Conservation (phyloP, 176 grass and related monocot genomes). For the Avena eriantha region DNA sequence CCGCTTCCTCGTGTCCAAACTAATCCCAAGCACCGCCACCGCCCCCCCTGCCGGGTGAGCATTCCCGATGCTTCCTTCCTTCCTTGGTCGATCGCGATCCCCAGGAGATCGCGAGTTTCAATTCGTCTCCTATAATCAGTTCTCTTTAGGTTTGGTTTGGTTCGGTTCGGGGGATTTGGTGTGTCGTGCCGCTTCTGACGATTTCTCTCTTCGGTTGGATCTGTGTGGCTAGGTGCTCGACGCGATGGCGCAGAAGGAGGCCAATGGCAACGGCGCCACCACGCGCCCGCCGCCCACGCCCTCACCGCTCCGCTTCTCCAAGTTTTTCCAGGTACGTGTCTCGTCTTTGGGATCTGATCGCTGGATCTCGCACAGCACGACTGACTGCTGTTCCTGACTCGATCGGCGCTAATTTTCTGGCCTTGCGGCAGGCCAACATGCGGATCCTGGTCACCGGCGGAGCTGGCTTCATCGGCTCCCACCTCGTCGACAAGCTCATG, state of each 20-base stretch:
- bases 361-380: slow-evolving; percentile 29
- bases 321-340: slow-evolving; percentile 83
- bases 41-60: slow-evolving; percentile 36
- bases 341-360: slow-evolving; percentile 1
- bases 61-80: neutral
- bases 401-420: neutral
- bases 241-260: slow-evolving; percentile 79
- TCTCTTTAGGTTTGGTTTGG: neutral
- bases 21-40: slow-evolving; percentile 22
- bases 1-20: slow-evolving; percentile 47
- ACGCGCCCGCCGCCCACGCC: slow-evolving; percentile 81
- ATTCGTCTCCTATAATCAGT: neutral
- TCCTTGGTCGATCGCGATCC: neutral
- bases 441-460: slow-evolving; percentile 96
- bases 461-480: slow-evolving; percentile 98
- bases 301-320: slow-evolving; percentile 97
- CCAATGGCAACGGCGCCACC: slow-evolving; percentile 75
- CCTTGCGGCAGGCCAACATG: slow-evolving; percentile 72
- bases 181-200: slow-evolving; percentile 7
- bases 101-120: neutral
- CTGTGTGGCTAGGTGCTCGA: slow-evolving; percentile 54
- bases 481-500: slow-evolving; percentile 99
- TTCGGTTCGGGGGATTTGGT: neutral
- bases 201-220: slow-evolving; percentile 47
- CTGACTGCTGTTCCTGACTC: neutral